These are phyloP conservation scores for Lichtheimia ornata DNA, from an alignment of 371 early-diverging fungal genomes.

Conservation along the genomic window DNA sequence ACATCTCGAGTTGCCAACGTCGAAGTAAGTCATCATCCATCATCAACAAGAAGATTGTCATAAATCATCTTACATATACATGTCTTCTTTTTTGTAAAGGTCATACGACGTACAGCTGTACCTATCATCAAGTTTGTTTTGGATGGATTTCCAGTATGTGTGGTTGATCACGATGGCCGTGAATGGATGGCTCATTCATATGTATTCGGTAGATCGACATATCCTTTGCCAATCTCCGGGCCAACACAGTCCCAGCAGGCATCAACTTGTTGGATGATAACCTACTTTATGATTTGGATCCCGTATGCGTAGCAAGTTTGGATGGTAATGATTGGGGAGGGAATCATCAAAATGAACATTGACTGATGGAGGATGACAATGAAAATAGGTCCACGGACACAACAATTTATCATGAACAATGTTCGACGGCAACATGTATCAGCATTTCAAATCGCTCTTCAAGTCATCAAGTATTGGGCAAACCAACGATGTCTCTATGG, in stretches of 20 bases:
- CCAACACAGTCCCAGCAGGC: conserved; percentile 9
- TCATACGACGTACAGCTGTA: conserved; percentile 31
- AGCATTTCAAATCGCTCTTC: conserved; percentile 25
- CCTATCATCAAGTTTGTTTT: conserved; percentile 45
- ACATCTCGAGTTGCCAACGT: conserved; percentile 16
- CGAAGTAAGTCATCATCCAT: conserved; percentile 26
- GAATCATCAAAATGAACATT: neutral
- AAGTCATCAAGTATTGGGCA: conserved; percentile 48
- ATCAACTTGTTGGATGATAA: conserved; percentile 36
- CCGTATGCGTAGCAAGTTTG: conserved; percentile 36
- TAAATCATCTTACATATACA: neutral
- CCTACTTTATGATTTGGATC: conserved; percentile 26
- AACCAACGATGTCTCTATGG: conserved; percentile 33
- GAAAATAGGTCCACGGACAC: conserved; percentile 34
- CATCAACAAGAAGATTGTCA: too few relatives aligned
- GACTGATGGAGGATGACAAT: neutral
- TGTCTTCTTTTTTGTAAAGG: conserved; percentile 9
- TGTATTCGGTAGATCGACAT: conserved; percentile 38
- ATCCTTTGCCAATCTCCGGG: conserved; percentile 38
- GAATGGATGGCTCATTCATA: neutral
- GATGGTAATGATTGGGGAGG: conserved; percentile 26
- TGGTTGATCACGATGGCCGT: too few relatives aligned
- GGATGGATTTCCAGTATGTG: conserved; percentile 30
- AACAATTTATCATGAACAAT: conserved; percentile 22
- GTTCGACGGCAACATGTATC: conserved; percentile 18